Base-by-base conservation (phyloP, 2,329 filamentous ascomycete genomes). In the Sporothrix luriei region DNA sequence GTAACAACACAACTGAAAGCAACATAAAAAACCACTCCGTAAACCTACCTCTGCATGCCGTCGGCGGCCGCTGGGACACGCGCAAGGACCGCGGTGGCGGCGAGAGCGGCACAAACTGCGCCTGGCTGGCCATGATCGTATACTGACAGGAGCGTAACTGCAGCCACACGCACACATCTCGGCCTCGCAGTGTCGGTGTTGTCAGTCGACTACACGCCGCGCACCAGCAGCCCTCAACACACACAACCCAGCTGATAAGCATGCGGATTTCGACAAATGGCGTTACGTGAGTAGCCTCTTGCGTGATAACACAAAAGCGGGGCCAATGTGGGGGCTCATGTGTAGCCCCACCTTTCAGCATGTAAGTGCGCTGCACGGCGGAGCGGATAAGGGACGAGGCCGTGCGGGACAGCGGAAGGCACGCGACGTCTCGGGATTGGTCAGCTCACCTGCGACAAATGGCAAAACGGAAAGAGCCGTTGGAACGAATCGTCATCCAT, bases 61-160 rank as follows among this genome's bases (percentile, higher is more conserved):
- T 72, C 7, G 71, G 71, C 24, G 70, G 71, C 7, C 71, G 68
- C 52, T 72, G 71, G 0, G 71, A 71, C 19, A 72, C 64, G 5
- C 71, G 70, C 13, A 72, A 49, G 1, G 52, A n/a, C 29, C 38
- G 24, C 21, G 40, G 52, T 19, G 40, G 52, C 19, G 66, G 40
- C 33, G 66, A 48, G n/a, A 46, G 38, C 14, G 61, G 61, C 43
- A 64, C 61, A 29, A 64, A 33, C 61, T 49, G 61, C 6, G 61
- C 21, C 6, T 38, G 55, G n/a, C 40, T 19, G 11, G 59, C 21
- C 59, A 62, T 62, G 21, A 29, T n/a, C 19, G 21, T 21, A 26
- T 46, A 10, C 2, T 3, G 2, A 4, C 57, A 19, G 38, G 4
- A 16, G 14, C n/a, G 16, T 6, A 24, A 29, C 33, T 6, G 6